Evolutionary conservation across 208 protist genomes (phyloP).

Genomic region (Leishmania gerbilli): DNA sequence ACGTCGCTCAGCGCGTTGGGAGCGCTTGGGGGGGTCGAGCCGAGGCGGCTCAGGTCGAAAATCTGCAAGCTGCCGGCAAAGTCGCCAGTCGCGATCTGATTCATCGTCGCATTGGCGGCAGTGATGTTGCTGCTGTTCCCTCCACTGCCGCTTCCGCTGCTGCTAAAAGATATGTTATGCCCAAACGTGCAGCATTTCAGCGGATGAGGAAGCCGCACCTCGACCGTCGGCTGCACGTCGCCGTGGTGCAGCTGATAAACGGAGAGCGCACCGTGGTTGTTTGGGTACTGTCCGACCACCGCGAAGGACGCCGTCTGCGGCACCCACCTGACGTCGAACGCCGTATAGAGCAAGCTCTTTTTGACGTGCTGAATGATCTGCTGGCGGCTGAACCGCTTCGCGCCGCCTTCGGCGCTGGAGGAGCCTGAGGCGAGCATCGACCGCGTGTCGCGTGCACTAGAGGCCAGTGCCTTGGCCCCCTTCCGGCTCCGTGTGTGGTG

Average conservation of each 20-base stretch:
- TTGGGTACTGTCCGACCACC: constrained; percentile 87
- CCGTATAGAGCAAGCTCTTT: constrained; percentile 90
- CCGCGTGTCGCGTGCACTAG: background rate
- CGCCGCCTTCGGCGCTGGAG: constrained; percentile 30
- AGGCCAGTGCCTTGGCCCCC: background rate
- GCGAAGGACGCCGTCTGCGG: constrained; percentile 80
- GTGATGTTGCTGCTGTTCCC: background rate
- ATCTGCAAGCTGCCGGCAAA: constrained; percentile 87
- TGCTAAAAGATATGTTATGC: constrained; percentile 43
- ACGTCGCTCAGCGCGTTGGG: constrained; percentile 38
- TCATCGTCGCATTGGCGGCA: background rate
- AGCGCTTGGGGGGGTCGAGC: background rate
- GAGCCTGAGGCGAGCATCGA: constrained; percentile 33
- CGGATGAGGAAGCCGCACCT: constrained; percentile 58
- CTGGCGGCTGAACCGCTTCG: constrained; percentile 67
- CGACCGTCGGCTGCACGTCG: constrained; percentile 61
- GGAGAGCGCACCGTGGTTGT: constrained; percentile 80
- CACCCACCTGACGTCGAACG: constrained; percentile 92
- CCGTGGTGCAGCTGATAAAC: constrained; percentile 84
- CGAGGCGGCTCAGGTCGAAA: constrained; percentile 76
- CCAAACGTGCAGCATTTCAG: constrained; percentile 94
- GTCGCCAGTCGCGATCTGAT: constrained; percentile 73
- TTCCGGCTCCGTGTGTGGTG: background rate
- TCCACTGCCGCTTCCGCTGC: constrained; percentile 15
- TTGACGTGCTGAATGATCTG: constrained; percentile 93